Base-by-base conservation (phyloP, 208 protist genomes). In the Trypanosoma boissoni region DNA sequence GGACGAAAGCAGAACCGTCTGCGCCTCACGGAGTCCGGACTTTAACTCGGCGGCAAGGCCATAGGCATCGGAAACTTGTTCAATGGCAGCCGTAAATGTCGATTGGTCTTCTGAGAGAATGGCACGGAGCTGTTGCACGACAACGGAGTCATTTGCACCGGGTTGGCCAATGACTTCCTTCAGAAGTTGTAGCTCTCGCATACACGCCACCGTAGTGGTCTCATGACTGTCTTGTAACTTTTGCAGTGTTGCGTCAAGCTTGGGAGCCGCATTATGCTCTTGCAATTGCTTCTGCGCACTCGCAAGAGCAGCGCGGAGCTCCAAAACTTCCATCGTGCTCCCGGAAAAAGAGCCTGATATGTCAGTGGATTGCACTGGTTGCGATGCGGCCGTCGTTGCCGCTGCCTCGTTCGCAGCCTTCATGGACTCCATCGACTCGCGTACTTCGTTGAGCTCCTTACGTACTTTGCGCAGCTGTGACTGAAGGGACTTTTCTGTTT, bases 111-210 rank as follows among this genome's bases (percentile, higher is more conserved):
- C 58, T 16, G 32, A 44, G 31, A 72, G 58, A 46, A 72, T 57
- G 23, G n/a, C 21, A 4, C 55, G 58, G n/a, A 72, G 58, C 42
- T 72, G 58, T 31, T 66, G 26, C n/a, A 66, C 60, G 41, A 72
- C 54, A 16, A 49, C 16, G 12, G 66, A 59, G 52, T 72, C 58
- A 44, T 53, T 41, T 44, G 10, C 49, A 3, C 54, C 66, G 32
- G 57, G 49, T 18, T 1, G 0, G 32, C 37, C 20, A 18, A 64
- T 42, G 23, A 24, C 49, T 6, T 58, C 61, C 31, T 49, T 61
- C 16, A 46, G 53, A 23, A 58, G 50, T 32, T 66, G 10, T 16
- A 68, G 32, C 54, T 68, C 52, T 31, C 2, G 6, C 23, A 58
- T n/a, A 21, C 36, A 57, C 7, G 37, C 60, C 20, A 8, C 48